Evolutionary conservation across 495 filamentous ascomycete genomes (phyloP).

Genomic region (Cladorrhinum samala): DNA sequence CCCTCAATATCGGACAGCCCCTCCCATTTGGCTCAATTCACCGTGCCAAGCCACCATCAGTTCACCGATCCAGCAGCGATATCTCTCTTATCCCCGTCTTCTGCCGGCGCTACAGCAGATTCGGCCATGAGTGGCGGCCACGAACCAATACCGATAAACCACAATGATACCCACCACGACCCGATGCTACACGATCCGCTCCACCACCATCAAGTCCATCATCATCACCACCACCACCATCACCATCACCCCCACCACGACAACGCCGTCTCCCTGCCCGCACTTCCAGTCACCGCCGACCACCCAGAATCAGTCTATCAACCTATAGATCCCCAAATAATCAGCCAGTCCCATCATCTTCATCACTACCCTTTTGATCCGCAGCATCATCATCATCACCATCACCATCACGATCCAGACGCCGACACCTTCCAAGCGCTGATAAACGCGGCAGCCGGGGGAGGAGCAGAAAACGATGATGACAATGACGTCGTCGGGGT

Average conservation of each 20-base stretch:
- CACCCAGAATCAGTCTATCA: slow-evolving; percentile 16
- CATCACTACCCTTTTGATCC: slow-evolving; percentile 13
- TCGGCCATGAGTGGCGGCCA: background rate
- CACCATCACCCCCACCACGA: slow-evolving; percentile 13
- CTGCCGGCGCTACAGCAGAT: slow-evolving; percentile 9
- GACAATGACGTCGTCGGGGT: background rate
- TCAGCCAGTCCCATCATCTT: slow-evolving; percentile 8
- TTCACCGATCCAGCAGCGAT: slow-evolving; percentile 32
- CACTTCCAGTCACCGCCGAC: too few species aligned
- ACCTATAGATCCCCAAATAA: slow-evolving; percentile 8
- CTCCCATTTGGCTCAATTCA: slow-evolving; percentile 18
- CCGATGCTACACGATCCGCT: slow-evolving; percentile 26
- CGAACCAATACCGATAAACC: slow-evolving; percentile 5
- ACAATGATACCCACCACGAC: slow-evolving; percentile 16
- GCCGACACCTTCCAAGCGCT: slow-evolving; percentile 39
- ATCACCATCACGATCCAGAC: slow-evolving; percentile 21
- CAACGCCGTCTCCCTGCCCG: too few species aligned
- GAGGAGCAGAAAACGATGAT: slow-evolving; percentile 13
- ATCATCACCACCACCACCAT: slow-evolving; percentile 14
- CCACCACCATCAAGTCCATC: slow-evolving; percentile 7
- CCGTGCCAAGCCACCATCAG: slow-evolving; percentile 22
- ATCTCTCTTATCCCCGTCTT: slow-evolving; percentile 22
- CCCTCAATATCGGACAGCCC: slow-evolving; percentile 16
- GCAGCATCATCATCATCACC: slow-evolving; percentile 19
- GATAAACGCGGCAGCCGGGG: slow-evolving; percentile 30